phyloP scores from a whole-genome alignment of 2,329 filamentous ascomycete species.

The Xylaria arbuscula region DNA sequence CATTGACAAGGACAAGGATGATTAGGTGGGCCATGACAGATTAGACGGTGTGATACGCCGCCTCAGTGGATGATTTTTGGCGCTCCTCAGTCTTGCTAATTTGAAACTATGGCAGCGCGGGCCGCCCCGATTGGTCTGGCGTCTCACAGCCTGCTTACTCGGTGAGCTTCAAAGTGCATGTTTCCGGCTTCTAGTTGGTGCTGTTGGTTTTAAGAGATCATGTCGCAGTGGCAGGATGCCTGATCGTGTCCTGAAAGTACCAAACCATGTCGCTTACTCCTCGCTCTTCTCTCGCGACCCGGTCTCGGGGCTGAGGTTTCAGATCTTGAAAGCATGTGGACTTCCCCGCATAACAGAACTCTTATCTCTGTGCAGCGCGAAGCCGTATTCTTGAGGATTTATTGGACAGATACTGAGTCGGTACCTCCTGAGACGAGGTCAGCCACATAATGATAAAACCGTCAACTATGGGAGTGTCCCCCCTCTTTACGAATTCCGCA shows the following conservation, averaged over 20 bases:
- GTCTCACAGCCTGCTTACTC: constrained; percentile 1
- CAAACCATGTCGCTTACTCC: too few relatives aligned
- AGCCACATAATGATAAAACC: background rate
- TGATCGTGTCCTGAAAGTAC: background rate
- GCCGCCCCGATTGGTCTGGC: constrained; percentile 13
- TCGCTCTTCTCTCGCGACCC: background rate
- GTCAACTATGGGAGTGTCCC: background rate
- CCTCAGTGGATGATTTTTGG: background rate
- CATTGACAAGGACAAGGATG: too few relatives aligned
- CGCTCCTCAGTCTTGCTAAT: background rate
- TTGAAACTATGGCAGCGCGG: background rate
- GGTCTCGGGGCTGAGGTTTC: too few relatives aligned
- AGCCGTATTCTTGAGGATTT: background rate
- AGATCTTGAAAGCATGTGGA: too few relatives aligned
- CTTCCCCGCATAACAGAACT: background rate
- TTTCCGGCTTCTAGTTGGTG: background rate
- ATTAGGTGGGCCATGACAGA: background rate
- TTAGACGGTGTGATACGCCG: background rate
- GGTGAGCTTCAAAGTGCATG: background rate
- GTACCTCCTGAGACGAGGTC: background rate
- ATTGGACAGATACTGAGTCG: background rate
- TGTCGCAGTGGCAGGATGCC: background rate
- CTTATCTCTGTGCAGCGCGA: background rate
- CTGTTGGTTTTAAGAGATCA: constrained; percentile 1
- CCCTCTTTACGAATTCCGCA: background rate